Base-by-base conservation (phyloP, 768 basidiomycete genomes). In the Galerina sulciceps region DNA sequence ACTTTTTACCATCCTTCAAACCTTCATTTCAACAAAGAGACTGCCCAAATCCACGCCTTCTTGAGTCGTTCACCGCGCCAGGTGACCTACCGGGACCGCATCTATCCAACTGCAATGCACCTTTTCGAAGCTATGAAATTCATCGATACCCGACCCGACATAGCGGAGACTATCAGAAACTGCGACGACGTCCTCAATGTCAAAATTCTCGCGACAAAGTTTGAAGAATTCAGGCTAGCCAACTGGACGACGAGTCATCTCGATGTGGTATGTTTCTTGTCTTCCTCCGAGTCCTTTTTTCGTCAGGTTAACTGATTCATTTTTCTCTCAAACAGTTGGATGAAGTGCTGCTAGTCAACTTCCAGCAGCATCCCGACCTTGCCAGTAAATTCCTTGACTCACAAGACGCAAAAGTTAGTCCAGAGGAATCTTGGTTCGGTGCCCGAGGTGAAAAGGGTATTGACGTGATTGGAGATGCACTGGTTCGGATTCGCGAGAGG, bases 111-210 rank as follows among this genome's bases (percentile, higher is more conserved):
- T 1, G 91, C 88, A 11, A 71, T 86, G 63, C 91, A 93, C 62
- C 77, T 93, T 15, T 81, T 85, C 53, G 90, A 93, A 71, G 90
- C 90, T 10, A 75, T 89, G 66, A 89, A 89, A 68, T 93, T 85
- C 69, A 65, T 84, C 37, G 76, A 78, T 1, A 69, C 75, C 22
- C 75, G 76, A 2, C 83, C 82, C 0, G 80, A 82, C 0, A 63
- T 89, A 14, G 85, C 85, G 10, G 85, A 90, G 54, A 65, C 66
- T 26, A 87, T 93, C 54, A 78, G 89, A 15, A 38, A 13, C 1
- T 74, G 73, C 54, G 51, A 56, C 9, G 67, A 75, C 41, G 68
- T 77, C 11, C 63, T 64, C 13, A 71, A 76, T 1, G 75, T 83
- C 2, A 77, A 78, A 61, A 69, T 69, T 0, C 50, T 79, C 15